Evolutionary conservation across 179 eudicot species (phyloP), one percentile per base, ranked within the genome.

Genomic region (Silene coronaria): DNA sequence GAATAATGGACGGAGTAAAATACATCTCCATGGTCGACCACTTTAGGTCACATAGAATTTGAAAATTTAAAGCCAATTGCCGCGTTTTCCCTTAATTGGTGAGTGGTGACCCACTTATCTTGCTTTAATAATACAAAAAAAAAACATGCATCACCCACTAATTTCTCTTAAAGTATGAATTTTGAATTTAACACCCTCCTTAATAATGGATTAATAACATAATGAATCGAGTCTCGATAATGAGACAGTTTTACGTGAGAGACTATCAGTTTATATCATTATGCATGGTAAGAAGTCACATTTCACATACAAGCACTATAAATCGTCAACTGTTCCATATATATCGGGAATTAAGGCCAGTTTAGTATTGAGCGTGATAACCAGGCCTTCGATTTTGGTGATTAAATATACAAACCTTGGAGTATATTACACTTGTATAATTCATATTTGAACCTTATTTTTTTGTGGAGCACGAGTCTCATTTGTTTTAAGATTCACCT

Each of bases 71-170:
- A 61, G 76, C 57, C 70, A 19, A 14, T 60, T 77, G 32, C 75
- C 79, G 79, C 75, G 79, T 77, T 70, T 59, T 70, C 13, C 36
- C 66, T 26, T 36, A 17, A 19, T 11, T 2, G 51, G 48, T 58
- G 67, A 19, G 4, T 2, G 51, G 48, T 58, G 67, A 26, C 75
- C 75, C 75, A 72, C 45, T 59, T 58, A 24, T 12, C 36, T 34
- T 67, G 24, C 26, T 58, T 27, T 26, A 63, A 16, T 63, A 34
- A n/a, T n/a, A n/a, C n/a, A n/a, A n/a, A 24, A 67, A 34, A 42
- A 42, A 11, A 1, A 2, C 51, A 67, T 19, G 48, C 71, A 38
- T 36, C 16, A 12, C 3, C 28, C 69, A 65, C 42, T 30, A 65
- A 28, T 65, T 65, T 32, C 69, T 4, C 17, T 5, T 5, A 3